These are phyloP conservation scores for Orbilia oligospora DNA, from an alignment of 2,329 filamentous ascomycete species.

Conservation along the genomic window DNA sequence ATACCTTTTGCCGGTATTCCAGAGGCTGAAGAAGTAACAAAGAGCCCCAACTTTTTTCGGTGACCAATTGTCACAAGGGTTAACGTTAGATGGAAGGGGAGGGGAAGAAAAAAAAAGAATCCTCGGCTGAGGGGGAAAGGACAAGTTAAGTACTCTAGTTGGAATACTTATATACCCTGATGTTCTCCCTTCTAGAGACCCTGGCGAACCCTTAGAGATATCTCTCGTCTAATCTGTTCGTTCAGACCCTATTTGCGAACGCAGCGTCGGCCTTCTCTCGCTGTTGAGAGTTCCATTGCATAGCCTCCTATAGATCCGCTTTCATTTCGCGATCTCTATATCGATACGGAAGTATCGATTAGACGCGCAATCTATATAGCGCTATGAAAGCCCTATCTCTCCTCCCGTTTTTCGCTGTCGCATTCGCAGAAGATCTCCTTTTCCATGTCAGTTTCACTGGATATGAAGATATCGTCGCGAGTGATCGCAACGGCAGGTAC, in stretches of 20 bases:
- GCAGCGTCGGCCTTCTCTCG: neutral
- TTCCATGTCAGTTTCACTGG: conserved; percentile 45
- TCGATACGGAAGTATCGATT: conserved; percentile 12
- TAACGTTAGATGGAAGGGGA: neutral
- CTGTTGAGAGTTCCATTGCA: neutral
- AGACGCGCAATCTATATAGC: neutral
- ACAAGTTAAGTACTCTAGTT: neutral
- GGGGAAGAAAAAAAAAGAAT: no score
- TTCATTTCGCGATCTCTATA: neutral
- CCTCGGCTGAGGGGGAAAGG: conserved; percentile 18
- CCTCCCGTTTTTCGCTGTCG: conserved; percentile 16
- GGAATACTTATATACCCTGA: conserved; percentile 21
- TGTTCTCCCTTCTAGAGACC: neutral
- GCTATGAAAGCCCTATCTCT: conserved; percentile 20
- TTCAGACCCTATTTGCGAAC: no score
- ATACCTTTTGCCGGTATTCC: conserved; percentile 28
- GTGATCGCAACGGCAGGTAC: neutral
- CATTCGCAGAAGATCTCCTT: conserved; percentile 39
- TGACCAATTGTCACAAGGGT: conserved; percentile 4
- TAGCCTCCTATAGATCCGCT: neutral
- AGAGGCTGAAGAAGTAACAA: conserved; percentile 46
- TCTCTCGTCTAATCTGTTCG: no score
- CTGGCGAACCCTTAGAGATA: neutral
- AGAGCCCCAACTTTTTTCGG: conserved; percentile 19
- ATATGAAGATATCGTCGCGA: conserved; percentile 40